Conservation (phyloP, 2,329 filamentous ascomycete genomes). For the Fonsecaea multimorphosa region DNA sequence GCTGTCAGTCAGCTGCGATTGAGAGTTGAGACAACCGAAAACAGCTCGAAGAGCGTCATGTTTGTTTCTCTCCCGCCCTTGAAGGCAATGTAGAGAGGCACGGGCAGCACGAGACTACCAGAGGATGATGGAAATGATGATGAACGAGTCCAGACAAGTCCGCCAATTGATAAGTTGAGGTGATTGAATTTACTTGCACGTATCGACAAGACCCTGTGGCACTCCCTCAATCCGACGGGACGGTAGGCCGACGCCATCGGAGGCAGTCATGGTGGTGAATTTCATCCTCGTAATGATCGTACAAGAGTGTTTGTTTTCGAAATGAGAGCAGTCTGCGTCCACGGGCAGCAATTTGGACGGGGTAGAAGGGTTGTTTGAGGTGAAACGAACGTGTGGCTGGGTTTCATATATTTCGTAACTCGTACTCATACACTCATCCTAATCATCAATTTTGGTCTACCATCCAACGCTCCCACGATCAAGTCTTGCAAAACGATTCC, state of each 20-base stretch:
- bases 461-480: constrained; percentile 23
- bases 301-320: neutral
- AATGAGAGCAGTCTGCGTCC: neutral
- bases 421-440: constrained; percentile 35
- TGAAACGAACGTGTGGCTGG: neutral
- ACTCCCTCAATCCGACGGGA: neutral
- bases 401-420: constrained; percentile 30
- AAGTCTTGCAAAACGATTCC: constrained; percentile 5
- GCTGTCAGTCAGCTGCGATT: neutral
- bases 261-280: neutral
- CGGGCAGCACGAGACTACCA: neutral
- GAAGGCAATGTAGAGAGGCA: neutral
- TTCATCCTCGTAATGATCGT: neutral
- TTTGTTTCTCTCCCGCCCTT: neutral
- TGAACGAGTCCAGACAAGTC: neutral
- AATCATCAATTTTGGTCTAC: constrained; percentile 22
- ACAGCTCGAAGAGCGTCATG: neutral
- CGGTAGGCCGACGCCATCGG: neutral
- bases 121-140: neutral
- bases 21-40: neutral
- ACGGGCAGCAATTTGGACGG: neutral
- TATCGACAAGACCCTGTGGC: neutral
- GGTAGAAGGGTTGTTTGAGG: neutral
- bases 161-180: neutral
- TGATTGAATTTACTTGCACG: neutral